Percentiles rank a stretch among this genome's conserved stretches.
phyloP scores from a whole-genome alignment of 768 basidiomycete species.

The Auricularia auricula-judae region DNA sequence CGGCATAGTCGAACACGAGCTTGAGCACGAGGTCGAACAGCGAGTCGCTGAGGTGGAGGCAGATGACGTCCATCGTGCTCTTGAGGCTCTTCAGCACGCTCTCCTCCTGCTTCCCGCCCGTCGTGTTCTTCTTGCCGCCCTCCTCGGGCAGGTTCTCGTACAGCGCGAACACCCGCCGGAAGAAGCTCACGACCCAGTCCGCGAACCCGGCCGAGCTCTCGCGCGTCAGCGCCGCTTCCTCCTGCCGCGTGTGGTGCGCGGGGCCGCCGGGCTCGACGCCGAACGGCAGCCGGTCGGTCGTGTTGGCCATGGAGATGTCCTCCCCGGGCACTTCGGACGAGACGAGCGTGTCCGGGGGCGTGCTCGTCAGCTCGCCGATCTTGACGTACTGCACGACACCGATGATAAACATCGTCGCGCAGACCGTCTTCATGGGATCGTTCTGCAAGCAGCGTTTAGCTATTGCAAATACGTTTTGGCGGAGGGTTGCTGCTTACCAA shows the following conservation, averaged over 20 bases:
- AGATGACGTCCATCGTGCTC: constrained; percentile 70
- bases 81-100: constrained; percentile 67
- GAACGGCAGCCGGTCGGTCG: constrained; percentile 37
- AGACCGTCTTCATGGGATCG: constrained; percentile 70
- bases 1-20: constrained; percentile 76
- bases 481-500: constrained; percentile 35
- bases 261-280: constrained; percentile 30
- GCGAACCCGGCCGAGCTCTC: constrained; percentile 75
- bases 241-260: constrained; percentile 41
- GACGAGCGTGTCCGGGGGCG: constrained; percentile 29
- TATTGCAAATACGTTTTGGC: not conserved
- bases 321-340: constrained; percentile 45
- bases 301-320: constrained; percentile 21
- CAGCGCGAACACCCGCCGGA: constrained; percentile 66
- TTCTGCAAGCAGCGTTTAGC: constrained; percentile 35
- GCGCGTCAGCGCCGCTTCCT: constrained; percentile 60
- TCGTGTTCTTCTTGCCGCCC: constrained; percentile 75
- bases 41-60: constrained; percentile 62
- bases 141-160: constrained; percentile 94
- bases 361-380: constrained; percentile 62
- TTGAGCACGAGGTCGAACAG: constrained; percentile 81
- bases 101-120: constrained; percentile 79
- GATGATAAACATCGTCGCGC: constrained; percentile 68
- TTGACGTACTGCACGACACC: constrained; percentile 65
- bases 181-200: constrained; percentile 77